These are phyloP conservation scores for Plantago ovata DNA, from an alignment of 257 asterid genomes.

Conservation along the genomic window DNA sequence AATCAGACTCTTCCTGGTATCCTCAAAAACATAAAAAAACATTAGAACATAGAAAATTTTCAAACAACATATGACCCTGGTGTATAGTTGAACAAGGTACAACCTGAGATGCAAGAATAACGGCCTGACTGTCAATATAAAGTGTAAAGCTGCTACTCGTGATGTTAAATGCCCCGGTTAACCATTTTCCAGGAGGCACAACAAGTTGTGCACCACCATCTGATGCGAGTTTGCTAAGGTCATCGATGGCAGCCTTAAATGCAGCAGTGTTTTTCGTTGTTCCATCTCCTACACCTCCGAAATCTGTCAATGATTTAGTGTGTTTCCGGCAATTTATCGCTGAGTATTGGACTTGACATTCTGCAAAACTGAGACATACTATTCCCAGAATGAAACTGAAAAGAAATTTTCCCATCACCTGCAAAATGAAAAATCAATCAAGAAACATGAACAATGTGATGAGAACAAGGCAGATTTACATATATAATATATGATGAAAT, in stretches of 20 bases:
- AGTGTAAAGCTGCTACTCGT: constrained; percentile 60
- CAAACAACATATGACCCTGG: neutral
- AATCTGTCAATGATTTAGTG: constrained; percentile 41
- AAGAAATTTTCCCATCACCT: too few species aligned
- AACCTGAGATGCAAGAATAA: constrained; percentile 59
- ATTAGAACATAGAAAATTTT: too few species aligned
- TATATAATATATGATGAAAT: too few species aligned
- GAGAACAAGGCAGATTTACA: too few species aligned
- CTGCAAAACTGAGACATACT: too few species aligned
- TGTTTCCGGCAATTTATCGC: constrained; percentile 10
- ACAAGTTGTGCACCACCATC: constrained; percentile 58
- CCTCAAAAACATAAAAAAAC: neutral
- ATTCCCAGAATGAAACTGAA: too few species aligned
- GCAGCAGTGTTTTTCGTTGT: constrained; percentile 46
- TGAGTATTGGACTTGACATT: too few species aligned
- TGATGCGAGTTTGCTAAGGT: constrained; percentile 34
- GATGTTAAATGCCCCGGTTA: constrained; percentile 55
- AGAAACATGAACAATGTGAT: too few species aligned
- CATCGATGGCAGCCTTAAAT: constrained; percentile 39
- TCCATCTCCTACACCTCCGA: constrained; percentile 63
- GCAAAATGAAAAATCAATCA: too few species aligned
- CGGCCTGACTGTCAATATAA: constrained; percentile 47
- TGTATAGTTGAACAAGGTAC: neutral
- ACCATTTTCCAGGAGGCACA: constrained; percentile 74
- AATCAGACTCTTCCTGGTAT: constrained; percentile 38